phyloP scores from a whole-genome alignment of 1,284 basidiomycete genomes.

The Kalmanozyma brasiliensis region DNA sequence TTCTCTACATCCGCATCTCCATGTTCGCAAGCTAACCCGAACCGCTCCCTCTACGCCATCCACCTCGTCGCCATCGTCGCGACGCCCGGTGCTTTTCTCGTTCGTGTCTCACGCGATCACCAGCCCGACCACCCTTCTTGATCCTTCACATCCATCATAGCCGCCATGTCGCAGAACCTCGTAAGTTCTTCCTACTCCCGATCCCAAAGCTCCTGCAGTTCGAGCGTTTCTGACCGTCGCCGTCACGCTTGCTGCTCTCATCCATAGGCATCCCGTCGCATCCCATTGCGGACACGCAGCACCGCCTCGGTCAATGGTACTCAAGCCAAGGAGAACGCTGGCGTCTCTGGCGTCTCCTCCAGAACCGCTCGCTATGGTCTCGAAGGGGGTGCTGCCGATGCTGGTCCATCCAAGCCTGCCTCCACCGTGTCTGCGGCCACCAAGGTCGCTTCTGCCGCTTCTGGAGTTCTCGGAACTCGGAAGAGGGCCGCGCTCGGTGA shows the following conservation, averaged over 20 bases:
- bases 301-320: conserved; percentile 35
- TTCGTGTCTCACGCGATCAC: conserved; percentile 31
- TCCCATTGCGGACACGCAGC: conserved; percentile 50
- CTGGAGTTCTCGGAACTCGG: conserved; percentile 59
- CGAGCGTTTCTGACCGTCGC: conserved; percentile 11
- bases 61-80: conserved; percentile 18
- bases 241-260: not conserved
- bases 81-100: conserved; percentile 8
- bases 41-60: conserved; percentile 15
- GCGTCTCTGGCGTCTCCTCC: conserved; percentile 30
- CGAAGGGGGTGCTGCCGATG: conserved; percentile 35
- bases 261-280: conserved; percentile 43
- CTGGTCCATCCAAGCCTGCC: conserved; percentile 49
- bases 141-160: conserved; percentile 4
- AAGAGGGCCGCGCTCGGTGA: conserved; percentile 66
- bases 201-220: too few relatives aligned
- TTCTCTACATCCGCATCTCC: conserved; percentile 3
- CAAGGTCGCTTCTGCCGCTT: conserved; percentile 27
- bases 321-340: conserved; percentile 49
- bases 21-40: conserved; percentile 30
- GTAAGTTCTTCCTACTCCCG: conserved; percentile 15
- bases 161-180: conserved; percentile 33
- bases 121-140: conserved; percentile 9
- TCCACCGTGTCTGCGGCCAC: conserved; percentile 34
- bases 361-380: conserved; percentile 26